phyloP scores from a whole-genome alignment of 2,329 filamentous ascomycete genomes.

The Tolypocladium ovalisporum region DNA sequence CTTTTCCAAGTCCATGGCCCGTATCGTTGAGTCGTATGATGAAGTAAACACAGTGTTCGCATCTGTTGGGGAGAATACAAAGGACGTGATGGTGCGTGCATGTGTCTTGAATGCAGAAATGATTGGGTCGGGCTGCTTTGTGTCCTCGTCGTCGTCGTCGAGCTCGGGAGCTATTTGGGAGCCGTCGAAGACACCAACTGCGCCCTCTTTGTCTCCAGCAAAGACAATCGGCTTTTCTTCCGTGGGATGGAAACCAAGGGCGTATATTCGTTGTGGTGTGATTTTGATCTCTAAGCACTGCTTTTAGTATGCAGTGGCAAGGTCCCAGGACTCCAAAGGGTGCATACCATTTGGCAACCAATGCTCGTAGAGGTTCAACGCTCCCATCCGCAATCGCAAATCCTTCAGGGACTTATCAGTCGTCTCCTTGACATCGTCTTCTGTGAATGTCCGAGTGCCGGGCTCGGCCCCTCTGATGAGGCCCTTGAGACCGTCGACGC shows the following conservation, averaged over 20 bases:
- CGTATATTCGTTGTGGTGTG: constrained; percentile 77
- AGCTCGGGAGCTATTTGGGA: constrained; percentile 55
- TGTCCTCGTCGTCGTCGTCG: constrained; percentile 57
- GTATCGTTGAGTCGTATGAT: constrained; percentile 88
- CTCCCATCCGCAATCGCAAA: constrained; percentile 65
- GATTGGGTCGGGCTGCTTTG: constrained; percentile 56
- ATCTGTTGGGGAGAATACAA: constrained; percentile 66
- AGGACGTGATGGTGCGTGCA: constrained; percentile 74
- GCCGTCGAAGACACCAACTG: constrained; percentile 82
- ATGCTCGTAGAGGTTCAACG: constrained; percentile 68
- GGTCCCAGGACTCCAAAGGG: neutral
- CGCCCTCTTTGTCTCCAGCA: constrained; percentile 87
- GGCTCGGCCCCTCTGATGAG: constrained; percentile 61
- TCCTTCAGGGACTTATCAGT: constrained; percentile 64
- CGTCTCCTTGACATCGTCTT: constrained; percentile 73
- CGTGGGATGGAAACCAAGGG: constrained; percentile 80
- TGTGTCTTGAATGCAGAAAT: constrained; percentile 88
- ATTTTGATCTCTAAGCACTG: constrained; percentile 68
- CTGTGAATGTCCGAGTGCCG: constrained; percentile 73
- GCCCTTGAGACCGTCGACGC: constrained; percentile 50
- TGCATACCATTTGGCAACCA: constrained; percentile 64
- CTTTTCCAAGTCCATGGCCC: constrained; percentile 73
- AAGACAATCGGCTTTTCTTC: constrained; percentile 80
- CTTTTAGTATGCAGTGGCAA: neutral
- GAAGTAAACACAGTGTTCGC: constrained; percentile 68